These are phyloP conservation scores for Selaginella tamariscina DNA, from an alignment of 75 land plant species.

Conservation along the genomic window DNA sequence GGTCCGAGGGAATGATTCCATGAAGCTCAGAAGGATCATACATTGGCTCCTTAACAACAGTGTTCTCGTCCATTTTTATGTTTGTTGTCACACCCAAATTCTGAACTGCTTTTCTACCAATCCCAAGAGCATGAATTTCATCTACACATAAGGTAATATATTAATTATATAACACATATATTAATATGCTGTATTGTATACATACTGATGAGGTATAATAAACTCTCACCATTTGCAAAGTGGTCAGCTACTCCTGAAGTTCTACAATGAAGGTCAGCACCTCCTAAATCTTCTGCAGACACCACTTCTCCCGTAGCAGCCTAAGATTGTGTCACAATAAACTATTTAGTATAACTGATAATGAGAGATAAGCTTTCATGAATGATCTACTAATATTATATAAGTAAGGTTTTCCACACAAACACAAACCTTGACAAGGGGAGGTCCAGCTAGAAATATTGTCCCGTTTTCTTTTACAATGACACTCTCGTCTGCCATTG, in stretches of 20 bases:
- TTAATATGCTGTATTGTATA: no score
- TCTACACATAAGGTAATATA: no score
- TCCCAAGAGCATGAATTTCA: conserved; percentile 85
- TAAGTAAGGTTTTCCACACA: background rate
- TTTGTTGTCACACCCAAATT: conserved; percentile 41
- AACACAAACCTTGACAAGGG: conserved; percentile 84
- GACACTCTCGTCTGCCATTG: conserved; percentile 99
- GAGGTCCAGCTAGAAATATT: conserved; percentile 98
- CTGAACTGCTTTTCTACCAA: conserved; percentile 78
- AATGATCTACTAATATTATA: background rate
- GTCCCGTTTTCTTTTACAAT: conserved; percentile 98
- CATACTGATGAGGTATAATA: no score
- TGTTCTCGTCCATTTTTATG: background rate
- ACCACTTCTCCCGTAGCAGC: conserved; percentile 99
- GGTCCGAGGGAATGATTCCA: conserved; percentile 73
- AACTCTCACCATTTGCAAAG: conserved; percentile 65
- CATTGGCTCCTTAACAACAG: conserved; percentile 56
- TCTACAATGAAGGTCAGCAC: conserved; percentile 86
- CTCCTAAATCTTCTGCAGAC: conserved; percentile 94
- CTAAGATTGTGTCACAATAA: conserved; percentile 33
- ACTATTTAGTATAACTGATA: background rate
- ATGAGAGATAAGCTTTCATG: conserved; percentile 17
- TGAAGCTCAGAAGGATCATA: conserved; percentile 75
- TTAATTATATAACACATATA: no score
- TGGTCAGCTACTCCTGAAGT: conserved; percentile 92